Base-by-base conservation (phyloP, 148 eudicot genomes). In the Oxyria digyna region DNA sequence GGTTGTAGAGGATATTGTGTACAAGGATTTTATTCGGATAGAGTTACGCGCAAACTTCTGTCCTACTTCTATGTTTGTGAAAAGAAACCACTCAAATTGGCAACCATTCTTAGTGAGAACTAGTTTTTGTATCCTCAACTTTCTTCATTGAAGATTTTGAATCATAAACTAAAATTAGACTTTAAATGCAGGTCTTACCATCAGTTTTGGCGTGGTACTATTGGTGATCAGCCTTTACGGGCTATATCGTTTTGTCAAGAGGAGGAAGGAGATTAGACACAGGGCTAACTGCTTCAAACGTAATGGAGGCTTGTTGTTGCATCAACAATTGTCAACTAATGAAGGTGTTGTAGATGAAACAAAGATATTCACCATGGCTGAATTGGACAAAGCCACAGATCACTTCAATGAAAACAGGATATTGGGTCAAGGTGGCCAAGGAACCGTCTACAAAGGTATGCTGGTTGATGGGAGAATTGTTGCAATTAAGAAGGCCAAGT, bases 401-500 rank as follows among this genome's bases (percentile, higher is more conserved):
- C n/a, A 27, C n/a, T 57, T 57, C 37, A 57, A 57, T 26, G 33
- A 57, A 57, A 57, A 57, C 24, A 33, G 63, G 1, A 57, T 57
- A 57, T n/a, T 57, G 18, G 63, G 63, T 27, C 37, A 57, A 57
- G 63, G 33, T 27, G 63, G 63, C 8, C 63, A 57, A 57, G 63
- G 63, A n/a, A 57, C 63, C 12, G 63, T 57, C 6, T 57, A 57
- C 2, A 57, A 57, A 57, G 63, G 63, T 14, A 57, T 57, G 63
- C 12, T 57, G n/a, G n/a, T 9, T 12, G 63, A 57, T 57, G 63
- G 35, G 1, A 57, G 63, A 3, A 11, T 57, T 57, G 63, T 57
- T 29, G 63, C 63, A 14, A 27, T 57, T 12, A 57, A 57, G 18
- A 57, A 57, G 63, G 32, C 63, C 63, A 57, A 57, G 14, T 57